Evolutionary conservation across 371 early-diverging fungal species (phyloP), one percentile per base, ranked within the genome.

Genomic region (Furculomyces boomerangus): DNA sequence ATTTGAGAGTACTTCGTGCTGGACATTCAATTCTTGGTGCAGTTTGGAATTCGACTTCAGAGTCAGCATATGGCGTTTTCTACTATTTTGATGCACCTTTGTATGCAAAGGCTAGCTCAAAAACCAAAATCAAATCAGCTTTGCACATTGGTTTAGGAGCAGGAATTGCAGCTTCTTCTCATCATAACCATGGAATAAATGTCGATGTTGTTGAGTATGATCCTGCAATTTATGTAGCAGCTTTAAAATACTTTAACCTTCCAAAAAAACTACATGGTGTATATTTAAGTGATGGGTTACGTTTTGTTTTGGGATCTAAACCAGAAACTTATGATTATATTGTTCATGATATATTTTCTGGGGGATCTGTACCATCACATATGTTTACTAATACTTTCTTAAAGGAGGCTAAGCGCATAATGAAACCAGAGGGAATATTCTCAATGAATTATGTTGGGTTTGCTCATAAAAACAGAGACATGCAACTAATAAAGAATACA

Each of bases 331-430:
- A 86, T 63, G 87, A 88, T 61, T 87, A 75, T 62, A 69, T 90
- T 14, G 61, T 86, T n/a, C 90, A 88, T 60, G 90, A 90, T 64
- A 85, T 90, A 27, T 90, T 90, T 56, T 80, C 86, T 1, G 88
- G 88, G 48, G 90, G 88, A 0, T 73, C 77, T 1, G 77, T 87
- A 1, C 80, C 83, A 1, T 63, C 68, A 1, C 41, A 61, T 0
- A 61, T 90, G 62, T 85, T 87, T 57, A 76, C 84, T 1, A 62
- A 73, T 16, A 79, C 83, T 57, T 79, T 81, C 0, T 53, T 88
- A 24, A 50, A 62, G 32, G 66, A 74, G 18, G 64, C 79, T 57
- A 67, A 70, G 50, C 64, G 77, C 18, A 75, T 83, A 22, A 58
- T 90, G 55, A 77, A 80, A 56, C 67, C 73, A 2, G 72, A 79